phyloP scores from a whole-genome alignment of 2,329 filamentous ascomycete genomes.

The Monosporascus cannonballus region DNA sequence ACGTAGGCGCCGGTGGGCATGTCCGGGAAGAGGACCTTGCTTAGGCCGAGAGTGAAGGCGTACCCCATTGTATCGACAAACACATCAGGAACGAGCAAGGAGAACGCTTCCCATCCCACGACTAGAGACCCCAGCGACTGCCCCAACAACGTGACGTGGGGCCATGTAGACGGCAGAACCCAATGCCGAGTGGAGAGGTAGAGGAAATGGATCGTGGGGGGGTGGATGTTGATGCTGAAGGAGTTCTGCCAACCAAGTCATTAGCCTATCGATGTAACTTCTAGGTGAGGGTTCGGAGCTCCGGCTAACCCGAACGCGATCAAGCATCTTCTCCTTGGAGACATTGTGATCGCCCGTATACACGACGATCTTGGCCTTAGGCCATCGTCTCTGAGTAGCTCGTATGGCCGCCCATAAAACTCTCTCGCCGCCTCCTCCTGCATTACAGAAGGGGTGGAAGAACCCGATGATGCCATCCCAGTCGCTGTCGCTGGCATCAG shows the following conservation, averaged over 20 bases:
- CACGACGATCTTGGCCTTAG: slow-evolving; percentile 80
- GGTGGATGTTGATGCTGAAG: slow-evolving; percentile 87
- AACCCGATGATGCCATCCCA: slow-evolving; percentile 90
- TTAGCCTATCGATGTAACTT: not conserved
- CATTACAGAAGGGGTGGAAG: slow-evolving; percentile 98
- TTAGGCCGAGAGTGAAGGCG: slow-evolving; percentile 79
- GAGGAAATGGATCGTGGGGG: slow-evolving; percentile 78
- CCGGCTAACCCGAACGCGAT: slow-evolving; percentile 61
- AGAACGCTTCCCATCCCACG: slow-evolving; percentile 87
- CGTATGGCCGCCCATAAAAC: slow-evolving; percentile 95
- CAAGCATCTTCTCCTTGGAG: slow-evolving; percentile 71
- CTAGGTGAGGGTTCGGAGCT: slow-evolving; percentile 6
- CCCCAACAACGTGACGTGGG: slow-evolving; percentile 86
- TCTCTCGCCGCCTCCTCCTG: slow-evolving; percentile 89
- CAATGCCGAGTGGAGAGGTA: slow-evolving; percentile 85
- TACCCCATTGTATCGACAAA: slow-evolving; percentile 99
- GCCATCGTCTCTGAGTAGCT: slow-evolving; percentile 84
- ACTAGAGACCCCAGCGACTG: slow-evolving; percentile 86
- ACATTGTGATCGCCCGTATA: slow-evolving; percentile 95
- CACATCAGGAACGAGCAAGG: slow-evolving; percentile 84
- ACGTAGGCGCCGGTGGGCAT: slow-evolving; percentile 91
- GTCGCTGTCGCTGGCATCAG: slow-evolving; percentile 62
- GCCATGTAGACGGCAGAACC: slow-evolving; percentile 82
- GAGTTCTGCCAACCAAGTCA: slow-evolving; percentile 51
- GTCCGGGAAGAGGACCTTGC: slow-evolving; percentile 71